These are phyloP conservation scores for Murraya paniculata DNA, from an alignment of 345 rosid species.

Conservation along the genomic window DNA sequence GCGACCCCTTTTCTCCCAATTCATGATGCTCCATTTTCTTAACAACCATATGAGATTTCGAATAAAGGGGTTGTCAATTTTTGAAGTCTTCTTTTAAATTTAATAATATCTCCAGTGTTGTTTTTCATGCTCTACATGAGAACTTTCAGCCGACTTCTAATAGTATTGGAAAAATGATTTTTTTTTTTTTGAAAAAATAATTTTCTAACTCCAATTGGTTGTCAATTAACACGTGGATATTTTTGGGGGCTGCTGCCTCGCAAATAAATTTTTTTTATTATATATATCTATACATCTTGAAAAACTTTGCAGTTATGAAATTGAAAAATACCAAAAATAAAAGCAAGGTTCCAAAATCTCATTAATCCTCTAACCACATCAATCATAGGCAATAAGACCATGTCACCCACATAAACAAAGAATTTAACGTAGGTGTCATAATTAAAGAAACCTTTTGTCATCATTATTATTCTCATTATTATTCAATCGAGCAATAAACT, in stretches of 20 bases:
- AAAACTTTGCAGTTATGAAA: too few species aligned
- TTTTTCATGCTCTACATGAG: neutral
- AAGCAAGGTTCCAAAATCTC: neutral
- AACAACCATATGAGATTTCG: neutral
- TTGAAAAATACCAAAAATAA: neutral
- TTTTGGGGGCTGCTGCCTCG: neutral
- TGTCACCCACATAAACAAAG: neutral
- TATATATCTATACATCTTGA: too few species aligned
- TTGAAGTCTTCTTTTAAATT: neutral
- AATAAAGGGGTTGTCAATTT: neutral
- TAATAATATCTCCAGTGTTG: neutral
- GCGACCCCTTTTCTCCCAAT: slow-evolving; percentile 10
- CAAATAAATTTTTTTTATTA: too few species aligned
- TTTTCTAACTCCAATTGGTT: neutral
- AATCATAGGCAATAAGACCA: neutral
- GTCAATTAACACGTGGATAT: neutral
- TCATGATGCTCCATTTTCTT: slow-evolving; percentile 11
- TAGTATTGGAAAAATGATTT: neutral
- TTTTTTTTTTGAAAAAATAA: neutral
- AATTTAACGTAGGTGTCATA: neutral
- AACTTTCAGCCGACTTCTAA: neutral
- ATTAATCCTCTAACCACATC: neutral
- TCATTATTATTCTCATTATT: neutral
- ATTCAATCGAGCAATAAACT: slow-evolving; percentile 10
- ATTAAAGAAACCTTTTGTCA: slow-evolving; percentile 1